Base-by-base conservation (phyloP, 2,329 filamentous ascomycete genomes). In the Colletotrichum musicola region DNA sequence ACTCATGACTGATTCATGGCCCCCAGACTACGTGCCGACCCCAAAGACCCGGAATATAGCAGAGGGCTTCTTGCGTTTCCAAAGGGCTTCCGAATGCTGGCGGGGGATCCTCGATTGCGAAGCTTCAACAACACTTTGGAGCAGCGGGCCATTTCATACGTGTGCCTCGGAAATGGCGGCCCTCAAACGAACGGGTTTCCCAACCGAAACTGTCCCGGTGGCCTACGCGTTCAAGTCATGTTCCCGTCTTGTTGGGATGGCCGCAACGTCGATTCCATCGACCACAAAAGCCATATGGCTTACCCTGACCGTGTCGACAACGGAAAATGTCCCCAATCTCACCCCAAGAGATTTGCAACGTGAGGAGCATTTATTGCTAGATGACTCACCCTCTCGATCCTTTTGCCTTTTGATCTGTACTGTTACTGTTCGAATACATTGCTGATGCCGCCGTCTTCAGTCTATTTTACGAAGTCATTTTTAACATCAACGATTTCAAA, bases 231-330 rank as follows among this genome's bases (percentile, higher is more conserved):
- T 14, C 84, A 89, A 72, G 79, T 89, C 20, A 85, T 84, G 74
- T 89, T 90, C 75, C 88, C 87, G 1, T 84, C 84, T 4, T 91
- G 89, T 80, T 91, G 89, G 89, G 83, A 91, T 69, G 89, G 89
- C 40, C 78, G 80, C 51, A 84, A 89, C 70, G 73, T 88, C 22
- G 87, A 90, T 74, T 82, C 82, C 6, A 55, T 79, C 1, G 81
- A 89, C 75, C 87, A 90, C 76, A 84, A 83, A 72, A 85, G 78
- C 58, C 89, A 90, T 72, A 82, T 90, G 75, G 79, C 81, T 1
- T 89, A 88, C 69, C 87, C 86, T 4, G 76, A 46, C 74, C 75
- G 72, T 3, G 72, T 81, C 35, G 83, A 88, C 73, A 80, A 76
- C 49, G 87, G 87, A 10, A 63, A 71, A 9, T 89, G 87, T 72